Conservation (phyloP, 208 protist genomes). For the Trypanosoma caninum region DNA sequence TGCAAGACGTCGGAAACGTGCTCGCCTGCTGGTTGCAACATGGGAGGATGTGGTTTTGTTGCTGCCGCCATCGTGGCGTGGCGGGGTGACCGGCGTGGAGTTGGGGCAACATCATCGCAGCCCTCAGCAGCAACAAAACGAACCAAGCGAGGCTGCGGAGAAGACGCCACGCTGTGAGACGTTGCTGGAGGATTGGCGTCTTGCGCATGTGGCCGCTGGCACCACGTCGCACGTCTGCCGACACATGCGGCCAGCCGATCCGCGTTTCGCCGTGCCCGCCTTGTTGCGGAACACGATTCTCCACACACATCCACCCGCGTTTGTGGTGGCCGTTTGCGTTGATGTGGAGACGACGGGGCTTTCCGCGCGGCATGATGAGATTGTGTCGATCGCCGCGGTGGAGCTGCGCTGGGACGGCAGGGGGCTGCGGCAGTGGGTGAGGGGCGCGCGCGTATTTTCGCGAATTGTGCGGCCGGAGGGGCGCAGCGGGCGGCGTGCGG, state of each 20-base stretch:
- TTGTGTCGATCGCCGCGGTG: constrained; percentile 56
- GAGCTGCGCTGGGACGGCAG: constrained; percentile 54
- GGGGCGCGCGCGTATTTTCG: constrained; percentile 41
- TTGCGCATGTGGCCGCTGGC: background rate
- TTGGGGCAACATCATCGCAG: background rate
- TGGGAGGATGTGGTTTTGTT: background rate
- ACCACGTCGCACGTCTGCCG: background rate
- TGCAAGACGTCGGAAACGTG: background rate
- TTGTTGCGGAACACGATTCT: constrained; percentile 24
- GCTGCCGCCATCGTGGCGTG: constrained; percentile 8
- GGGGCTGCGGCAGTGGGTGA: constrained; percentile 27
- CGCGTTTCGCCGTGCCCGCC: background rate
- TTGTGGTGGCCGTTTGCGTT: constrained; percentile 22
- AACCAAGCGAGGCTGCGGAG: background rate
- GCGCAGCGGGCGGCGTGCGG: constrained; percentile 11
- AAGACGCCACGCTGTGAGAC: background rate
- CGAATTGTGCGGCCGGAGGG: constrained; percentile 34
- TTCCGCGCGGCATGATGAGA: constrained; percentile 29
- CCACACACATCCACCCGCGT: background rate
- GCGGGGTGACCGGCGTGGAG: background rate
- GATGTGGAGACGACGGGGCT: constrained; percentile 77
- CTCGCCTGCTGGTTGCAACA: background rate
- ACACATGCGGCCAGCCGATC: constrained; percentile 7
- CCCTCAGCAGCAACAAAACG: background rate
- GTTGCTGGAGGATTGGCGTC: background rate